Percentiles rank a stretch among this genome's conserved stretches.
Evolutionary conservation across 129 eudicot genomes (phyloP).

Genomic region (Gnaphalium uliginosum): DNA sequence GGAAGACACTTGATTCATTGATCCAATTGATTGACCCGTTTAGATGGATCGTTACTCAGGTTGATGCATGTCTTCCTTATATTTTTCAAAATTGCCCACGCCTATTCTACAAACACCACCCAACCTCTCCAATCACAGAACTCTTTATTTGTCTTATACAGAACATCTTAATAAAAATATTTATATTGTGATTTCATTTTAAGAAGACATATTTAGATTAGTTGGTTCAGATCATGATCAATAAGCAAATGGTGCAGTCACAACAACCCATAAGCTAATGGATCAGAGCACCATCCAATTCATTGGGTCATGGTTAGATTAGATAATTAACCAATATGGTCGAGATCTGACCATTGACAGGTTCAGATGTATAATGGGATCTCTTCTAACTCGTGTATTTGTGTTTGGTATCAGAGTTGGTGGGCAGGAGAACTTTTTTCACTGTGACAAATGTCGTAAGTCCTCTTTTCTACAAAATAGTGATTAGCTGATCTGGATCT

Average conservation of each 20-base stretch:
- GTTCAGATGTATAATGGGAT: constrained; percentile 8
- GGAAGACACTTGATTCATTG: neutral
- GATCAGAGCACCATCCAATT: neutral
- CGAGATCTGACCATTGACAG: neutral
- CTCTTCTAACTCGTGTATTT: constrained; percentile 21
- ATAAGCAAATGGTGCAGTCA: neutral
- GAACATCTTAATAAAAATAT: neutral
- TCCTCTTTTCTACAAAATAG: constrained; percentile 13
- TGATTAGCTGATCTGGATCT: neutral
- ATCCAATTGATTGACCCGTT: neutral
- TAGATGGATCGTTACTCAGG: neutral
- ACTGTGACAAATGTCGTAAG: constrained; percentile 84
- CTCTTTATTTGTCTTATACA: neutral
- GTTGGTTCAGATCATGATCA: neutral
- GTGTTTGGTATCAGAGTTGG: constrained; percentile 51
- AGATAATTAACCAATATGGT: neutral
- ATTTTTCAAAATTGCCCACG: neutral
- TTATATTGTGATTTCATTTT: neutral
- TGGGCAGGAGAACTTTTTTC: constrained; percentile 63
- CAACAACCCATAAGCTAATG: neutral
- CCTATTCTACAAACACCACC: neutral
- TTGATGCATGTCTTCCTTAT: neutral
- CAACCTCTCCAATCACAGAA: neutral
- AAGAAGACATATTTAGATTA: neutral
- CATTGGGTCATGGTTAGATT: neutral